Evolutionary conservation across 140 eudicot species (phyloP), one percentile per base, ranked within the genome.

Genomic region (Senecio squalidus): DNA sequence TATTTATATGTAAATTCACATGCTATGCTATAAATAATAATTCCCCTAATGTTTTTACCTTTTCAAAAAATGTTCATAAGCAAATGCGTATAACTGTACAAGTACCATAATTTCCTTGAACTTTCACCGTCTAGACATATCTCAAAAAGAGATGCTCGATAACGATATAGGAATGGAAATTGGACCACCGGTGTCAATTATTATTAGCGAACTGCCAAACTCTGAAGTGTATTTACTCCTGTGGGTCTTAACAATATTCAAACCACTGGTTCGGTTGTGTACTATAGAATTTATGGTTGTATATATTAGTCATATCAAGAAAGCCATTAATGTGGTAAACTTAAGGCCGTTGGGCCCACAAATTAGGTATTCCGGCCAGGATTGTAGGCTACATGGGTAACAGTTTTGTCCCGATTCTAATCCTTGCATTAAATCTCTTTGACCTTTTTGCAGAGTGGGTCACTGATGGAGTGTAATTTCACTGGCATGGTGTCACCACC

Each of bases 401-500:
- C 76, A 62, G 8, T 16, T 2, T 24, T 40, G 60, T 71, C 64
- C 30, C 15, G n/a, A 16, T 52, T 18, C 68, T 56, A 16, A 33
- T 31, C 5, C 18, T 45, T 44, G 43, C 9, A 26, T 36, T 58
- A 10, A 65, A 11, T 49, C 11, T 60, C 36, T 60, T 53, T 38
- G 65, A 60, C 63, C 62, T 43, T n/a, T 45, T 49, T 52, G 16
- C 75, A 81, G 96, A 68, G 58, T 70, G 94, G 84, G 52, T 72
- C 96, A 15, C 64, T 73, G 5, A 62, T 83, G 63, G 94, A 78
- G 36, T 65, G 81, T 75, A 71, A 58, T 70, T 76, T 71, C 56
- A 60, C 50, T 10, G 78, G 77, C 53, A 72, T 79, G 80, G 62
- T 74, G 47, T 69, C 80, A 75, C 95, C 97, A 34, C 29, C 82